Evolutionary conservation across 495 filamentous ascomycete species (phyloP).

Genomic region (Hypoxylon intermedium): DNA sequence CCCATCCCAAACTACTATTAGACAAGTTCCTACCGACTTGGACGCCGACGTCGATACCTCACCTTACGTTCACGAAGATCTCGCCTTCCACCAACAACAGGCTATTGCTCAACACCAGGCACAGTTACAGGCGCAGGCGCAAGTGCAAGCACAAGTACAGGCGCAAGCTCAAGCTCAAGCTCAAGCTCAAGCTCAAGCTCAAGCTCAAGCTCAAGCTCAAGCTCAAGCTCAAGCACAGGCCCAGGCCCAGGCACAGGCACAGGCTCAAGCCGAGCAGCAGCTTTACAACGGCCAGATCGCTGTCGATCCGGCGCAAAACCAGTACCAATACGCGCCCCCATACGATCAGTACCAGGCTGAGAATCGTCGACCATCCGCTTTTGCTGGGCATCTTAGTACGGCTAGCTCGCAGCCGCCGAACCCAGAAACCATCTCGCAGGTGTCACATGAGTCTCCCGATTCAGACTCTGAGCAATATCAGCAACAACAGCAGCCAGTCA

Average conservation of each 20-base stretch:
- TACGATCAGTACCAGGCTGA: constrained; percentile 50
- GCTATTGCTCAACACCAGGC: constrained; percentile 46
- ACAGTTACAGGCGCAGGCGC: constrained; percentile 43
- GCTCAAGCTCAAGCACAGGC: no score
- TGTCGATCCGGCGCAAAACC: constrained; percentile 43
- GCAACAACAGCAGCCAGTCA: constrained; percentile 45
- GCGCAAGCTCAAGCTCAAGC: constrained; percentile 22
- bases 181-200: constrained; percentile 37
- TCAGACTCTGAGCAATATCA: constrained; percentile 51
- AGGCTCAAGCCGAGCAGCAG: constrained; percentile 42
- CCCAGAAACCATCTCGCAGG: constrained; percentile 62
- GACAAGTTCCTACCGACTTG: constrained; percentile 43
- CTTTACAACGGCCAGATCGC: constrained; percentile 44
- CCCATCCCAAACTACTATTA: constrained; percentile 48
- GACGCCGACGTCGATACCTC: constrained; percentile 40
- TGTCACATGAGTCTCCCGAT: constrained; percentile 66
- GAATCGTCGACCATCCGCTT: constrained; percentile 36
- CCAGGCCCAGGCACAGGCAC: constrained; percentile 31
- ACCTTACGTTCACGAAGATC: constrained; percentile 51
- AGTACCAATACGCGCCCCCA: constrained; percentile 45
- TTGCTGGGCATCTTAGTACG: constrained; percentile 48
- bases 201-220: constrained; percentile 39
- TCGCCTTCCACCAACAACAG: constrained; percentile 51
- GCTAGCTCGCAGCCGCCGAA: constrained; percentile 53
- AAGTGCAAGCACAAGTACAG: constrained; percentile 35